Conservation (phyloP, 2,329 filamentous ascomycete genomes). For the Paecilomyces variotii region DNA sequence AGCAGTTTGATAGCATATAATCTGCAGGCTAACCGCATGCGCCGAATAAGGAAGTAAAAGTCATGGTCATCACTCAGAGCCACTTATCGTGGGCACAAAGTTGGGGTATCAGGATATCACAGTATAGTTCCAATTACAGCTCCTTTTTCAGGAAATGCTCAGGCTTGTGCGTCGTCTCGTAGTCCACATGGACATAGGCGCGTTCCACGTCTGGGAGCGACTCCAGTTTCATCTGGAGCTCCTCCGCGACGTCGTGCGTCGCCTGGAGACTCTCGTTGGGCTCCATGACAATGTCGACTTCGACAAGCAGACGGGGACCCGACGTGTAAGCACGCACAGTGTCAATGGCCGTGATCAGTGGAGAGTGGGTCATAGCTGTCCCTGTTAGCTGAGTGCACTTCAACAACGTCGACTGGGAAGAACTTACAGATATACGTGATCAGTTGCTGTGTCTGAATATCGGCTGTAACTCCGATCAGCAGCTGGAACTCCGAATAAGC, state of each 20-base stretch:
- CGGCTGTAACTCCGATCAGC: constrained; percentile 80
- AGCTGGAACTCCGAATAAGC: constrained; percentile 85
- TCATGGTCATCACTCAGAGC: neutral
- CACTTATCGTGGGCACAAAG: neutral
- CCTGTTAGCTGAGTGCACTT: constrained; percentile 1
- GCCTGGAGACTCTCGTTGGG: constrained; percentile 61
- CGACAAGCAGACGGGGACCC: constrained; percentile 79
- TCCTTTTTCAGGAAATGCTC: constrained; percentile 69
- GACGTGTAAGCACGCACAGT: constrained; percentile 92
- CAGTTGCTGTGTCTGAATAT: constrained; percentile 78
- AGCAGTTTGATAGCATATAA: neutral
- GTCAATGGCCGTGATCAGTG: constrained; percentile 75
- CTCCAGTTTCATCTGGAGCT: constrained; percentile 89
- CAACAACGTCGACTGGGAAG: neutral
- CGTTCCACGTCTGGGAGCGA: constrained; percentile 84
- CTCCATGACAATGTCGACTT: constrained; percentile 95
- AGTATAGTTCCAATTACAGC: constrained; percentile 29
- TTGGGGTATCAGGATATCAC: neutral
- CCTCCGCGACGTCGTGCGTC: constrained; percentile 90
- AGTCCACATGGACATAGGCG: constrained; percentile 95
- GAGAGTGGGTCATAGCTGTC: constrained; percentile 72
- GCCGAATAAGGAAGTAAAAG: neutral
- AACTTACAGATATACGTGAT: constrained; percentile 81
- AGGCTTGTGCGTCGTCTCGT: constrained; percentile 90
- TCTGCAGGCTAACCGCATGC: neutral